Percentiles rank a stretch among this genome's conserved stretches.
phyloP scores from a whole-genome alignment of 495 filamentous ascomycete species.

The Neurospora sp. region DNA sequence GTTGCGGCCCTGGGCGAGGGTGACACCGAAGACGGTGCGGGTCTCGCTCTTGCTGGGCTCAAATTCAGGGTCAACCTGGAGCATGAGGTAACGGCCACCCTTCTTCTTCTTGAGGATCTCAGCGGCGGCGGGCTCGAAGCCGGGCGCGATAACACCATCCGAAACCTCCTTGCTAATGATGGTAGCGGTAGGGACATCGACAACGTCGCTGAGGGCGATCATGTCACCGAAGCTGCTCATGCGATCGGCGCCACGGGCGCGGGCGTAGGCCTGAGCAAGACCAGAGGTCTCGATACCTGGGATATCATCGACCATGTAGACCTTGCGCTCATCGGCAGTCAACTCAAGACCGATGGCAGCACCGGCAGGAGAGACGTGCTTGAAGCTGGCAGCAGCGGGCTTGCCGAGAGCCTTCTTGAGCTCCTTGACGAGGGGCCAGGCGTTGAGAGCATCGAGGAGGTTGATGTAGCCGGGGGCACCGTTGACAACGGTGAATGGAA shows the following conservation, averaged over 20 bases:
- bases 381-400: conserved; percentile 96
- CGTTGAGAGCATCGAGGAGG: conserved; percentile 90
- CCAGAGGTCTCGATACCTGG: conserved; percentile 71
- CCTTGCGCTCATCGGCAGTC: conserved; percentile 78
- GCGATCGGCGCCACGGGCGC: conserved; percentile 87
- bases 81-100: conserved; percentile 89
- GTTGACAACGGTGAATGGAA: conserved; percentile 95
- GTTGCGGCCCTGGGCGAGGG: conserved; percentile 81
- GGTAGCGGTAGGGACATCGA: conserved; percentile 85
- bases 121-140: conserved; percentile 72
- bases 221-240: conserved; percentile 98
- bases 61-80: conserved; percentile 87
- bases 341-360: conserved; percentile 87
- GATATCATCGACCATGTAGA: conserved; percentile 97
- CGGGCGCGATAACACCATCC: conserved; percentile 88
- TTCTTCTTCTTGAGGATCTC: conserved; percentile 97
- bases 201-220: conserved; percentile 81
- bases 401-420: conserved; percentile 75
- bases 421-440: conserved; percentile 95
- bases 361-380: conserved; percentile 95
- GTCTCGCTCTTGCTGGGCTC: conserved; percentile 65
- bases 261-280: conserved; percentile 89
- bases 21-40: conserved; percentile 80
- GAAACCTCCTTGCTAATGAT: conserved; percentile 97
- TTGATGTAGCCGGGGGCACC: conserved; percentile 95